Conservation (phyloP, 495 filamentous ascomycete genomes). For the Daldinia grandis region DNA sequence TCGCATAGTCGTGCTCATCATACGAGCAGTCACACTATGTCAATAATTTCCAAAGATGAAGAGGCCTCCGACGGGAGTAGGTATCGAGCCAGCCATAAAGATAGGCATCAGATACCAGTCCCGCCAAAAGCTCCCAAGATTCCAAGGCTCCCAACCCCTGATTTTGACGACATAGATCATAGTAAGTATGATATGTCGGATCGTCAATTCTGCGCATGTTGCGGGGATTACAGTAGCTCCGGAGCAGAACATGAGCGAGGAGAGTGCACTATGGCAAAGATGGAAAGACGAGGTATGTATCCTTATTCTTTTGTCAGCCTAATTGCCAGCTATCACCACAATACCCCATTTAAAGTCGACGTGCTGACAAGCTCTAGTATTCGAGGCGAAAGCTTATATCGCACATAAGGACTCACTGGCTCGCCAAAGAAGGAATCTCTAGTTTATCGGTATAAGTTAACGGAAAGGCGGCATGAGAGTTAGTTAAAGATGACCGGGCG, state of each 20-base stretch:
- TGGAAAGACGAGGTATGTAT: slow-evolving; percentile 40
- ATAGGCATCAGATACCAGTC: slow-evolving; percentile 14
- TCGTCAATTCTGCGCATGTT: slow-evolving; percentile 41
- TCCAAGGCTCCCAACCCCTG: slow-evolving; percentile 44
- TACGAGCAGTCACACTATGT: neutral
- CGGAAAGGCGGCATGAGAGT: neutral
- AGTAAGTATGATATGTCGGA: neutral
- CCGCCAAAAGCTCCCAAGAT: slow-evolving; percentile 40
- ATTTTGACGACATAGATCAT: slow-evolving; percentile 33
- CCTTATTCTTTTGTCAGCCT: neutral
- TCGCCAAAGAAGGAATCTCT: neutral
- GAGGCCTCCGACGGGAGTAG: neutral
- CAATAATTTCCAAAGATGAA: neutral
- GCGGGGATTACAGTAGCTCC: slow-evolving; percentile 1
- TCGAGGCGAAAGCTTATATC: slow-evolving; percentile 20
- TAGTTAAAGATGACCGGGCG: no score
- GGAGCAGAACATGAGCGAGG: neutral
- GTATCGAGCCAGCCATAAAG: neutral
- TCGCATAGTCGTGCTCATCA: neutral
- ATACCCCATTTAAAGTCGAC: neutral
- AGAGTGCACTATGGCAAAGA: slow-evolving; percentile 27
- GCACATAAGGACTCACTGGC: neutral
- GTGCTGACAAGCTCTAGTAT: slow-evolving; percentile 19
- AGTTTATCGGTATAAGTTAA: neutral
- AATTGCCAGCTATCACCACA: neutral